Evolutionary conservation across 345 rosid species (phyloP), one percentile per base, ranked within the genome.

Genomic region (Linum lewisii): DNA sequence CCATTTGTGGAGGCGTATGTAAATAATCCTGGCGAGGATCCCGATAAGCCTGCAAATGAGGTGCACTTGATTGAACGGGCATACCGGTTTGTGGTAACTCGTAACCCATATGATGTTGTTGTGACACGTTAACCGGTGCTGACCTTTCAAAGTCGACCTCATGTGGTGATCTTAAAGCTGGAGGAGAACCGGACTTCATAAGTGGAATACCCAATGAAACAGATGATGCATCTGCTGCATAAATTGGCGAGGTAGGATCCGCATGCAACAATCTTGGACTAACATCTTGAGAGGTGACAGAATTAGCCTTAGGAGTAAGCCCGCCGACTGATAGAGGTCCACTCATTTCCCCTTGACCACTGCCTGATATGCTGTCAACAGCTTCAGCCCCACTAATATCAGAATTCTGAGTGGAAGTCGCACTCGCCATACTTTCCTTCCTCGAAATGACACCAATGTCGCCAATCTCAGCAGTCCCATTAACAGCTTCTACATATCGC

Each of bases 401-500:
- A 44, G 90, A 86, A 68, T 83, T 83, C 60, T 77, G 87, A 0
- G 89, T 86, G 23, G 90, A 86, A 58, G 73, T 66, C 38, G 64
- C 82, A 70, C 94, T 86, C 15, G 87, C 68, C 26, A 75, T 68
- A 66, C 95, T 86, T 63, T 72, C 90, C 76, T 80, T 86, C 79
- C 87, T 76, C 7, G 58, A 58, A 34, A 81, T 72, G 24, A 69
- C 68, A 63, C 70, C 19, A 1, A 34, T 45, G 18, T 56, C 67
- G 65, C 45, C 60, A 57, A 74, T 81, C 36, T 80, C 83, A 26
- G 26, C 45, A 47, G 81, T 57, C 63, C 84, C 84, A 64, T 86
- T 86, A 60, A 86, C 84, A 1, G 95, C 95, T 58, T 86, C 95
- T 68, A 83, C 75, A 73, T 83, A 86, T 69, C 69, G 72, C 63